phyloP scores from a whole-genome alignment of 345 rosid species.

The Citrus hindsii region DNA sequence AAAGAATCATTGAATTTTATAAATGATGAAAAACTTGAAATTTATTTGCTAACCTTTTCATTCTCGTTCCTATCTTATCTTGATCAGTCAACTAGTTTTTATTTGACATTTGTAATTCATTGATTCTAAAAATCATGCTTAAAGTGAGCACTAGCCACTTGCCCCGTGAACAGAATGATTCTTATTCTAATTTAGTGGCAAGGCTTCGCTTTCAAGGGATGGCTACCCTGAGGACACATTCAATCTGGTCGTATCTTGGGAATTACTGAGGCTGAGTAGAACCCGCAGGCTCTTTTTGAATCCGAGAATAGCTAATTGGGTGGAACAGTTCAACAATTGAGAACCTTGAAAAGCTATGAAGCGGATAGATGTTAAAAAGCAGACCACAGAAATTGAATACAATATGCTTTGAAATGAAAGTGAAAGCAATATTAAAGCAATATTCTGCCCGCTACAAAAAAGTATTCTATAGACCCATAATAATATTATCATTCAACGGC shows the following conservation, averaged over 20 bases:
- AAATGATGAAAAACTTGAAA: not conserved
- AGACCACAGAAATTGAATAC: slow-evolving; percentile 4
- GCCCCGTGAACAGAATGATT: not conserved
- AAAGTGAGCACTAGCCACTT: not conserved
- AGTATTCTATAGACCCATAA: not conserved
- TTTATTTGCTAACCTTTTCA: not conserved
- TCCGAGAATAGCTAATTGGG: slow-evolving; percentile 9
- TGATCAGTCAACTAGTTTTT: not conserved
- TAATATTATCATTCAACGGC: not conserved
- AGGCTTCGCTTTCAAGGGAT: slow-evolving; percentile 1
- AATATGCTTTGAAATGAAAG: not conserved
- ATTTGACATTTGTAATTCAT: not conserved
- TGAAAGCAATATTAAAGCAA: not conserved
- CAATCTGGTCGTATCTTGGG: not conserved
- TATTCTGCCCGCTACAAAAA: not conserved
- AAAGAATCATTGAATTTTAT: slow-evolving; percentile 5
- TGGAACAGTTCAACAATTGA: not conserved
- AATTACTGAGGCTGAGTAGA: not conserved
- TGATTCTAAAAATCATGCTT: not conserved
- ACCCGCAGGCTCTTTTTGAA: not conserved
- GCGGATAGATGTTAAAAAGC: slow-evolving; percentile 1
- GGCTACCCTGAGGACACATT: not conserved
- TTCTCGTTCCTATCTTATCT: not conserved
- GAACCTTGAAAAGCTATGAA: slow-evolving; percentile 23
- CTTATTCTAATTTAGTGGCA: not conserved